Conservation (phyloP, 1,284 basidiomycete genomes). For the Schizophyllum commune region DNA sequence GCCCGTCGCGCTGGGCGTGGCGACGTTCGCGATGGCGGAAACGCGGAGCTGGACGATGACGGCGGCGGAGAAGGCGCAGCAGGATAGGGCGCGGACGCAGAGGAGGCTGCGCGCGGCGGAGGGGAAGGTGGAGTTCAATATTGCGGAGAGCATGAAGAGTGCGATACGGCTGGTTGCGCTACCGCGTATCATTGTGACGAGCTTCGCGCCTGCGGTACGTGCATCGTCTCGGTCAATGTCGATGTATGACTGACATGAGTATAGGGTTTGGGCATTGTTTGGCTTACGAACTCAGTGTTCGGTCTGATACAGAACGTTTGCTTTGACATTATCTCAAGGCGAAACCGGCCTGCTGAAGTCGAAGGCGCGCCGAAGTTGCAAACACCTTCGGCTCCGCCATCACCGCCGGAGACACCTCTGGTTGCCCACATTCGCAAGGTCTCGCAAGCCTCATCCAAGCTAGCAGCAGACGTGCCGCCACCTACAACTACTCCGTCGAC, state of each 20-base stretch:
- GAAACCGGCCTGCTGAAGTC: conserved; percentile 35
- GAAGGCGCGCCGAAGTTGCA: background rate
- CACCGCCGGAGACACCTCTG: conserved; percentile 5
- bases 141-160: conserved; percentile 52
- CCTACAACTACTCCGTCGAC: background rate
- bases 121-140: conserved; percentile 36
- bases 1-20: conserved; percentile 64
- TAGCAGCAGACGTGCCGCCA: background rate
- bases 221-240: background rate
- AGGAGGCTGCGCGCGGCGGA: conserved; percentile 36
- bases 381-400: background rate
- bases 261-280: conserved; percentile 75
- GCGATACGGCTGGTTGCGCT: conserved; percentile 57
- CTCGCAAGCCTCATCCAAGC: background rate
- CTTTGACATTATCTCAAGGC: conserved; percentile 49
- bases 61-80: conserved; percentile 41
- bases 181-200: conserved; percentile 68
- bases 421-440: background rate
- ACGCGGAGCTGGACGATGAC: conserved; percentile 63
- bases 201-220: conserved; percentile 72
- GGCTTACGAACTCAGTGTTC: conserved; percentile 77
- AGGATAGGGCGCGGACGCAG: conserved; percentile 35
- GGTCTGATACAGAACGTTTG: conserved; percentile 74
- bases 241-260: conserved; percentile 1
- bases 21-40: conserved; percentile 75